Evolutionary conservation across 139 green algal genomes (phyloP).

Genomic region (Closterium sp.): DNA sequence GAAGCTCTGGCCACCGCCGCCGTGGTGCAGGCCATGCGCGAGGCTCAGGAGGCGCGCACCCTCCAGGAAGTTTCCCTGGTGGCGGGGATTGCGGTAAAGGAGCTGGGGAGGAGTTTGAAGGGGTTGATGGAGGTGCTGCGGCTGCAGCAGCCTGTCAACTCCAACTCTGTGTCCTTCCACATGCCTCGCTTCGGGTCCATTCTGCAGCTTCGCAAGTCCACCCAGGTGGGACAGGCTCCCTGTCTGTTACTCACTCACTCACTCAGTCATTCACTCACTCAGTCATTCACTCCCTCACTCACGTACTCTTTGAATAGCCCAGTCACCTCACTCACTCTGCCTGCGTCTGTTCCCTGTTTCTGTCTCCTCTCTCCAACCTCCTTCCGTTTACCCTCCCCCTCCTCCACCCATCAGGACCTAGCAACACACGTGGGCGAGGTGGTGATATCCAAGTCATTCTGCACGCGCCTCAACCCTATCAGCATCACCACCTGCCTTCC

Average conservation of each 20-base stretch:
- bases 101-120: slow-evolving; percentile 8
- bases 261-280: not conserved
- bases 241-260: not conserved
- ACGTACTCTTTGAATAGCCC: too few species aligned
- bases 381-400: not conserved
- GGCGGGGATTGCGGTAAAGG: slow-evolving; percentile 11
- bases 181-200: slow-evolving; percentile 22
- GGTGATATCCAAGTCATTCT: slow-evolving; percentile 1
- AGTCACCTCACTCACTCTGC: not conserved
- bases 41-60: slow-evolving; percentile 20
- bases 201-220: slow-evolving; percentile 26
- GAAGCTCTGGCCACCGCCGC: slow-evolving; percentile 21
- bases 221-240: not conserved
- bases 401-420: slow-evolving; percentile 17
- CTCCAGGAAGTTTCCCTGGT: slow-evolving; percentile 20
- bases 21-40: slow-evolving; percentile 35
- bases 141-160: not conserved
- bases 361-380: too few species aligned
- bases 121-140: slow-evolving; percentile 12
- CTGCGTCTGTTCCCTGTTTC: too few species aligned
- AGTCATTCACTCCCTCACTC: too few species aligned
- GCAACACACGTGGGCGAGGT: slow-evolving; percentile 39
- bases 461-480: not conserved
- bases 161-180: slow-evolving; percentile 28
- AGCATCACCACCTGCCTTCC: not conserved